Conservation (phyloP, 1,284 basidiomycete genomes). For the Cryptococcus neoformans region DNA sequence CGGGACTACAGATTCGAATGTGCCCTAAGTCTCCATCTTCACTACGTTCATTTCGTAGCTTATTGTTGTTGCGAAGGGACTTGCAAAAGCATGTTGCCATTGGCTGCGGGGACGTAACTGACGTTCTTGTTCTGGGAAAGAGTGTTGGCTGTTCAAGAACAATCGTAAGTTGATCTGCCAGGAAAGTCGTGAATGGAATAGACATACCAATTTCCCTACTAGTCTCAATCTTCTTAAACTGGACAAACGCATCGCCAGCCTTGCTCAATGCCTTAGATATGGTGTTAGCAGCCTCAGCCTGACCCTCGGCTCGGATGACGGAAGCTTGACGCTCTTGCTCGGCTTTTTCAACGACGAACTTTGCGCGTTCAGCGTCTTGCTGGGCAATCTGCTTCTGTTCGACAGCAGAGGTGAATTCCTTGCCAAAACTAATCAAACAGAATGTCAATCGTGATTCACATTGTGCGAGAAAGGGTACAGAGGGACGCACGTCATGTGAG, state of each 20-base stretch:
- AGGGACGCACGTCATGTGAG: constrained; percentile 52
- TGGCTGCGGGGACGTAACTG: constrained; percentile 77
- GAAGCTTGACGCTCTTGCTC: constrained; percentile 99
- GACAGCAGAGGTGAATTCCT: constrained; percentile 69
- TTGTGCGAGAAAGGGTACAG: background rate
- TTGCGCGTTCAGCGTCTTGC: constrained; percentile 93
- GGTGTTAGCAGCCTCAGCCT: constrained; percentile 92
- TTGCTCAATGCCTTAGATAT: constrained; percentile 86
- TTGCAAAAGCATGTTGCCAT: constrained; percentile 76
- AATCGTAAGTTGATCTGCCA: background rate
- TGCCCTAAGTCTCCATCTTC: too few relatives aligned
- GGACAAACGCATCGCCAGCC: constrained; percentile 93
- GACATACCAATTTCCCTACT: constrained; percentile 76
- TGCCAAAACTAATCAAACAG: constrained; percentile 31
- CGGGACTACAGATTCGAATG: too few relatives aligned
- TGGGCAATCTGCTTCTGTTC: constrained; percentile 74
- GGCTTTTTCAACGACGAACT: constrained; percentile 93
- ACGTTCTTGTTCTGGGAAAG: constrained; percentile 76
- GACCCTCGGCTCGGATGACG: constrained; percentile 96
- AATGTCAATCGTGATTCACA: background rate
- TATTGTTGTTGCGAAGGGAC: constrained; percentile 60
- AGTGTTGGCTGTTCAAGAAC: constrained; percentile 53
- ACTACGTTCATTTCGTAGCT: background rate
- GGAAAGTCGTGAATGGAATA: background rate
- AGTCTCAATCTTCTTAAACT: constrained; percentile 95